Base-by-base conservation (phyloP, 805 yeast species). In the Kuraishia capsulata region DNA sequence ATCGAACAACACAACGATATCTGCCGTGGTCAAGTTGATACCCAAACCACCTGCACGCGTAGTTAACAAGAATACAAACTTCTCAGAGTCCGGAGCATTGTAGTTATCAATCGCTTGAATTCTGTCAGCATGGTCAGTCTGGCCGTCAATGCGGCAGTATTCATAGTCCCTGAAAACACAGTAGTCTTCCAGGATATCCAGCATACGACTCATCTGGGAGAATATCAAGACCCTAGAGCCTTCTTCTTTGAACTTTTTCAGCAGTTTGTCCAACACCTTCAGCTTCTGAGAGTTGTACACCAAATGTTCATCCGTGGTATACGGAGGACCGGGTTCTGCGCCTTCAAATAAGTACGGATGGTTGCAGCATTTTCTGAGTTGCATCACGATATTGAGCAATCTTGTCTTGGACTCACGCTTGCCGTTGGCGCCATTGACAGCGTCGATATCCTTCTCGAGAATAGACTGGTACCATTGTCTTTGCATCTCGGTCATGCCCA, bases 331-430 rank as follows among this genome's bases (percentile, higher is more conserved):
- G 1, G 92, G 92, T 52, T 83, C 94, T 1, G 97, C 98, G n/a
- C 98, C 97, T 56, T 90, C 97, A 53, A 92, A 92, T 39, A 90
- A 64, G 58, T 92, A 90, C 0, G 97, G 97, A 61, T 92, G 98
- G 56, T 92, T 90, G 30, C 90, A 83, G 56, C 92, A 83, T 56
- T 83, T 83, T 53, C 92, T 71, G 50, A 83, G 64, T 55, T 83
- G 94, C 94, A 83, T 83, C 35, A 82, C 90, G 47, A 83, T 83
- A 54, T 83, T 83, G 35, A 83, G 61, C 42, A 83, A 64, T 50
- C 92, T 64, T 2, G 94, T 83, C 52, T 83, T 82, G 11, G 82
- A 71, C 54, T 83, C 94, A 42, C 76, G 71, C 46, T 76, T 80
- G 30, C 87, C 87, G 49, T 69, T 77, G 4, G 82, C 78, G n/a